A percentile compares a stretch with the other conserved stretches of the same genome.
These are phyloP conservation scores for Smittium culicis DNA, from an alignment of 371 early-diverging fungal species.

Conservation along the genomic window DNA sequence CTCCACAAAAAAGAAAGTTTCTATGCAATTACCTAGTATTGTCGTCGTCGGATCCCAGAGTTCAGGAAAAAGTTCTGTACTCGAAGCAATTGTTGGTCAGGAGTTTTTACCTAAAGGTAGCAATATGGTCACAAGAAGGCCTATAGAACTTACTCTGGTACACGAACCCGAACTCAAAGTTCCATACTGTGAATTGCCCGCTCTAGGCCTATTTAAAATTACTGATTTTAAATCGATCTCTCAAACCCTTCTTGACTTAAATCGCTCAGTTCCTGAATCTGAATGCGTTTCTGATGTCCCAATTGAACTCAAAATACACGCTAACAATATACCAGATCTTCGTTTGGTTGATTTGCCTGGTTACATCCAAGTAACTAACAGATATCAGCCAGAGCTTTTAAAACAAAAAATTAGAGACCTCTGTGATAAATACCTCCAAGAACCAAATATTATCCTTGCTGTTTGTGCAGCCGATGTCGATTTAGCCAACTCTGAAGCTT, in stretches of 20 bases:
- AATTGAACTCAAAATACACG: constrained; percentile 87
- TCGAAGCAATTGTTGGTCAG: constrained; percentile 97
- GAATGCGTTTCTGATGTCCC: constrained; percentile 90
- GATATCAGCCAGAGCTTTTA: constrained; percentile 83
- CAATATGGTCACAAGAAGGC: constrained; percentile 98
- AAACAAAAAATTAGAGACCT: constrained; percentile 87
- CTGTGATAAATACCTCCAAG: constrained; percentile 82
- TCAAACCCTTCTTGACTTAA: constrained; percentile 78
- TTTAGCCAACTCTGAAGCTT: constrained; percentile 95
- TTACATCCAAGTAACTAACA: constrained; percentile 90
- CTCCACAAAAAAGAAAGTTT: constrained; percentile 37
- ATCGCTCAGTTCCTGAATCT: constrained; percentile 77
- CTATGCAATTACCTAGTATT: constrained; percentile 83
- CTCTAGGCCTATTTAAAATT: constrained; percentile 75
- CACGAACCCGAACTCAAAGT: constrained; percentile 74
- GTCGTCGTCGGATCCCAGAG: constrained; percentile 97
- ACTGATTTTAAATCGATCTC: constrained; percentile 74
- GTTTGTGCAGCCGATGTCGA: constrained; percentile 98
- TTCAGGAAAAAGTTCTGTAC: constrained; percentile 95
- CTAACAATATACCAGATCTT: constrained; percentile 88
- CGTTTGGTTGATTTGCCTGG: constrained; percentile 98
- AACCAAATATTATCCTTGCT: constrained; percentile 93
- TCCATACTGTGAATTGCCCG: constrained; percentile 90
- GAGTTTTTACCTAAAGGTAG: constrained; percentile 97
- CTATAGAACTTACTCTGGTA: constrained; percentile 93